phyloP scores from a whole-genome alignment of 805 yeast species.

The Yamadazyma ubonensis region DNA sequence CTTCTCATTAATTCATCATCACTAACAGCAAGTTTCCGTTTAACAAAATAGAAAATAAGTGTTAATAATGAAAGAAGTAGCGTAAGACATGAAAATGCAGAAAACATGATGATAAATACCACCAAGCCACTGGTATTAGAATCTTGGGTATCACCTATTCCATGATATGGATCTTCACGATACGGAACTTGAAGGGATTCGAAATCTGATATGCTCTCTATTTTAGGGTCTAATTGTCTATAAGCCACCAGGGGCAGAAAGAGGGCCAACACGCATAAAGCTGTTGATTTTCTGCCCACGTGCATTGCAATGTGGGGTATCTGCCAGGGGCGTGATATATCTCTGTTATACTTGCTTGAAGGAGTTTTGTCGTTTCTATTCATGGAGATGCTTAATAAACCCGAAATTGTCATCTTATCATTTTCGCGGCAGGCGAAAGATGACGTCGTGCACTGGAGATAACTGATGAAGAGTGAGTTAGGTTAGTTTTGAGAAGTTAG shows the following conservation, averaged over 20 bases:
- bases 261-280: too few species aligned
- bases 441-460: neutral
- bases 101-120: conserved; percentile 9
- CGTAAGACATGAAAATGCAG: conserved; percentile 8
- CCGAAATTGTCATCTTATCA: conserved; percentile 2
- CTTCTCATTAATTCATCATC: conserved; percentile 61
- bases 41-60: conserved; percentile 10
- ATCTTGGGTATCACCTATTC: neutral
- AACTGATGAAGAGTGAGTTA: neutral
- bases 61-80: conserved; percentile 5
- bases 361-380: too few species aligned
- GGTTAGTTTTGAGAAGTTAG: too few species aligned
- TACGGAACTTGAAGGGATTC: too few species aligned
- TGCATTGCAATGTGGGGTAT: too few species aligned
- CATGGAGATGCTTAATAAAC: too few species aligned
- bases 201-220: too few species aligned
- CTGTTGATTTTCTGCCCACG: too few species aligned
- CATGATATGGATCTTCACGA: neutral
- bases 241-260: too few species aligned
- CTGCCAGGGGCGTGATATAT: too few species aligned
- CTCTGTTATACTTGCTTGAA: too few species aligned
- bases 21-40: conserved; percentile 10
- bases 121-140: neutral
- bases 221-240: too few species aligned
- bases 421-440: conserved; percentile 1